Base-by-base conservation (phyloP, 805 yeast genomes). In the Hermanozyma aechmeae region DNA sequence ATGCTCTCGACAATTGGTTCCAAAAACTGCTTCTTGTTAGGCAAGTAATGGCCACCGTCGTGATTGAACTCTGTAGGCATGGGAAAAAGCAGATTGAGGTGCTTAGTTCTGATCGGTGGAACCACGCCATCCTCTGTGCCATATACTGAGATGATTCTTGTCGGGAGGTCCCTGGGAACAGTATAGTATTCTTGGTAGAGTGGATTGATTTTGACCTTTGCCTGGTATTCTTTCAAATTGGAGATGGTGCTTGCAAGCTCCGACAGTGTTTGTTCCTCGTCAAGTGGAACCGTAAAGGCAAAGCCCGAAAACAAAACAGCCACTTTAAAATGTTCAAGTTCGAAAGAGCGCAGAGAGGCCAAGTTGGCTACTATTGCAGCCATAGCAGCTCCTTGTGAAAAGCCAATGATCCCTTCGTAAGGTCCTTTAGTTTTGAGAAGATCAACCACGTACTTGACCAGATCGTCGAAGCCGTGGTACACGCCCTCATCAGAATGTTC, bases 331-430 rank as follows among this genome's bases (percentile, higher is more conserved):
- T 39, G 40, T 4, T 49, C 51, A 25, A 51, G 51, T 3, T 22
- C 24, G 2, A 59, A 58, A 3, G 48, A 22, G 17, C 42, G 34
- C 25, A 33, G 31, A 5, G 37, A 34, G 10, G 58, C 40, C 8
- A 33, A 31, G 28, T 48, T 56, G 28, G 52, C 44, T 6, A 56
- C 28, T 4, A 54, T 41, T 3, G 56, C 44, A 3, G 62, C 39
- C 58, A 61, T 50, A 6, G 60, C 57, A 2, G 65, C 65, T 17
- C 68, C 68, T 37, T 62, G 68, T 15, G 63, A 55, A 30, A 61
- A 62, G 3, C 68, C 68, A 20, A 62, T 40, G 14, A 62, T 44
- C 0, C 67, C 68, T 27, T 58, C 57, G 37, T 54, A 61, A 1
- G 68, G 68, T 6, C 68, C 68, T 32, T 61, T 41, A 25, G 43